Conservation (phyloP, 805 yeast genomes). For the Candida montana region DNA sequence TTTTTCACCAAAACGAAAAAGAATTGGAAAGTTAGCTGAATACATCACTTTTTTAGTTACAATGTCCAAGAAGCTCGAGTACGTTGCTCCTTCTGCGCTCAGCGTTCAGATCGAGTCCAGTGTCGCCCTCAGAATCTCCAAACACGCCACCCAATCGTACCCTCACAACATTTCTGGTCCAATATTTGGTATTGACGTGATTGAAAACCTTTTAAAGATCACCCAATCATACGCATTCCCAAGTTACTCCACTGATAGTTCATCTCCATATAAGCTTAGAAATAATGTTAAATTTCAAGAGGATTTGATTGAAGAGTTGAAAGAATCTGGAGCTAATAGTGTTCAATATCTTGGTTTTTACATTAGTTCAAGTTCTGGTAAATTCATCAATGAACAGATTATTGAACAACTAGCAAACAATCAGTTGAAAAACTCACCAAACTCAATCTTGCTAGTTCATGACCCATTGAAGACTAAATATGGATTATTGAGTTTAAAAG, state of each 20-base stretch:
- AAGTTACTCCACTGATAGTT: slow-evolving; percentile 46
- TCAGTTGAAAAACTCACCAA: slow-evolving; percentile 50
- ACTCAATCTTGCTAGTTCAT: slow-evolving; percentile 53
- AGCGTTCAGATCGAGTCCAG: slow-evolving; percentile 23
- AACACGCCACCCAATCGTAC: slow-evolving; percentile 59
- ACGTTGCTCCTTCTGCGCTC: slow-evolving; percentile 16
- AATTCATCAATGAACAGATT: slow-evolving; percentile 58
- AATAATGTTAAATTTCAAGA: slow-evolving; percentile 64
- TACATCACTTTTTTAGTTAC: too few species aligned
- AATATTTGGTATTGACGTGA: slow-evolving; percentile 66
- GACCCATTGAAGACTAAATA: slow-evolving; percentile 65
- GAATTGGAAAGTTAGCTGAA: too few species aligned
- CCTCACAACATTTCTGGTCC: slow-evolving; percentile 67
- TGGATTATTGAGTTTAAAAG: slow-evolving; percentile 60
- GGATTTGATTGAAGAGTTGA: slow-evolving; percentile 58
- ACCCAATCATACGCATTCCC: slow-evolving; percentile 71
- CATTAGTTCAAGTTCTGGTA: slow-evolving; percentile 63
- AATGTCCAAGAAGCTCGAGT: slow-evolving; percentile 9
- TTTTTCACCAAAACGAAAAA: neutral
- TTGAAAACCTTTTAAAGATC: slow-evolving; percentile 37
- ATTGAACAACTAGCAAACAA: slow-evolving; percentile 65
- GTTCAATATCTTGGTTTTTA: slow-evolving; percentile 79
- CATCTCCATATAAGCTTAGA: slow-evolving; percentile 51
- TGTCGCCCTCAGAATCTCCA: slow-evolving; percentile 52
- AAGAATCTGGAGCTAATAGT: slow-evolving; percentile 53